These are phyloP conservation scores for Populus tomentosa DNA, from an alignment of 441 rosid genomes.

Conservation along the genomic window DNA sequence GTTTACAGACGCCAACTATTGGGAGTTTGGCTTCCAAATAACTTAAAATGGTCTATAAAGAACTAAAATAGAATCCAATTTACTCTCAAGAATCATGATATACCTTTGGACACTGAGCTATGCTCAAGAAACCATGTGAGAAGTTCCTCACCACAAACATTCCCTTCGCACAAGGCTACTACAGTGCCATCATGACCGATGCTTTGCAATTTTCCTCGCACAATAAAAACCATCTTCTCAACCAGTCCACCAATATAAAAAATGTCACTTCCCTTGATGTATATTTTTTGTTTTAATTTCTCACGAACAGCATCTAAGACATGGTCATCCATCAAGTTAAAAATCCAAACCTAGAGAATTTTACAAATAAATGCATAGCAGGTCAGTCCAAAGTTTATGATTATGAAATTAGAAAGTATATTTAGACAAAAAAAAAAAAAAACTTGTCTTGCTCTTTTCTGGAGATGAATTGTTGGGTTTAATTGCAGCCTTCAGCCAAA, in stretches of 20 bases:
- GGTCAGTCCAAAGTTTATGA: neutral
- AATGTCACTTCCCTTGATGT: slow-evolving; percentile 55
- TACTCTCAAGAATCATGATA: neutral
- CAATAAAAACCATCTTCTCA: slow-evolving; percentile 79
- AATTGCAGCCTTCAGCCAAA: neutral
- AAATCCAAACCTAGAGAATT: slow-evolving; percentile 60
- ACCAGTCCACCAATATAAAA: slow-evolving; percentile 49
- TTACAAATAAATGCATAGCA: neutral
- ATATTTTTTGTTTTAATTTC: slow-evolving; percentile 67
- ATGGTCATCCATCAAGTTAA: slow-evolving; percentile 66
- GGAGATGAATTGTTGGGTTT: neutral
- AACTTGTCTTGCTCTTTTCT: neutral
- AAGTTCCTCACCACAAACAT: slow-evolving; percentile 84
- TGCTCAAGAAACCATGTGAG: slow-evolving; percentile 84
- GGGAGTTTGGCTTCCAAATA: neutral
- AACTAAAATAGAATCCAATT: neutral
- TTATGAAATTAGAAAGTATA: neutral
- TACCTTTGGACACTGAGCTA: slow-evolving; percentile 59
- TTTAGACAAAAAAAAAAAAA: no score
- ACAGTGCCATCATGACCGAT: slow-evolving; percentile 49
- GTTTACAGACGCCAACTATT: neutral
- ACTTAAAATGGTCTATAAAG: neutral
- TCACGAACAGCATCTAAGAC: slow-evolving; percentile 69
- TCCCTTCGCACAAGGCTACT: slow-evolving; percentile 54
- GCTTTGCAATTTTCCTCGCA: slow-evolving; percentile 72